Evolutionary conservation across 768 basidiomycete genomes (phyloP).

Genomic region (Fomitopsis serialis): DNA sequence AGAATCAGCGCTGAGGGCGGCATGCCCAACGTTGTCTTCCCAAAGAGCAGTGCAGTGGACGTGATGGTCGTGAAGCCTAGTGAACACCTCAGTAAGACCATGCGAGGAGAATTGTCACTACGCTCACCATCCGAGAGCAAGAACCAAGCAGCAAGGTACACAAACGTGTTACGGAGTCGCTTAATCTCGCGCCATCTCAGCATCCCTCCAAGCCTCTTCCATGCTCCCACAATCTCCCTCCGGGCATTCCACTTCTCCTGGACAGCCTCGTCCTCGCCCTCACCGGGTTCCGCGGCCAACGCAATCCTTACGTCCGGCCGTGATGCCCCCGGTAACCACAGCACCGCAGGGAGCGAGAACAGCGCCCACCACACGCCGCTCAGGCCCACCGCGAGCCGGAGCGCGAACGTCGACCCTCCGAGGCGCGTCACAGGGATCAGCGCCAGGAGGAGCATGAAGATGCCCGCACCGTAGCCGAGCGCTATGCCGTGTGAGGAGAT

Average conservation of each 20-base stretch:
- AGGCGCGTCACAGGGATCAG: conserved; percentile 72
- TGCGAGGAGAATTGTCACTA: neutral
- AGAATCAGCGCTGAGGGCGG: conserved; percentile 69
- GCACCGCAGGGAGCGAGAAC: conserved; percentile 72
- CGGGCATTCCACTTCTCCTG: conserved; percentile 36
- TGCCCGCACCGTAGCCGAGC: conserved; percentile 81
- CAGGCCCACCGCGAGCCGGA: conserved; percentile 78
- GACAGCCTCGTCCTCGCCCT: conserved; percentile 3
- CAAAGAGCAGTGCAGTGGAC: conserved; percentile 87
- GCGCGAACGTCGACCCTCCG: conserved; percentile 70
- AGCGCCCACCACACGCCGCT: conserved; percentile 88
- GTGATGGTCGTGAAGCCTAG: conserved; percentile 89
- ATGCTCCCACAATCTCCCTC: conserved; percentile 59
- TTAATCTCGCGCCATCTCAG: conserved; percentile 67
- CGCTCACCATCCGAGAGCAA: conserved; percentile 81
- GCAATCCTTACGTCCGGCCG: conserved; percentile 12
- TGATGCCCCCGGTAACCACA: conserved; percentile 57
- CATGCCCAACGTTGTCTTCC: conserved; percentile 85
- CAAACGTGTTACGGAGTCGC: conserved; percentile 77
- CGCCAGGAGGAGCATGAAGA: conserved; percentile 64
- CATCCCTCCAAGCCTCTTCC: conserved; percentile 74
- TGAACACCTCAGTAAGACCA: neutral
- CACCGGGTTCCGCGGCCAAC: conserved; percentile 6
- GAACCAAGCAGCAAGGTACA: conserved; percentile 91
- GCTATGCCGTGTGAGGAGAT: conserved; percentile 87